phyloP scores from a whole-genome alignment of 2,329 filamentous ascomycete species.

The Zymoseptoria tritici region DNA sequence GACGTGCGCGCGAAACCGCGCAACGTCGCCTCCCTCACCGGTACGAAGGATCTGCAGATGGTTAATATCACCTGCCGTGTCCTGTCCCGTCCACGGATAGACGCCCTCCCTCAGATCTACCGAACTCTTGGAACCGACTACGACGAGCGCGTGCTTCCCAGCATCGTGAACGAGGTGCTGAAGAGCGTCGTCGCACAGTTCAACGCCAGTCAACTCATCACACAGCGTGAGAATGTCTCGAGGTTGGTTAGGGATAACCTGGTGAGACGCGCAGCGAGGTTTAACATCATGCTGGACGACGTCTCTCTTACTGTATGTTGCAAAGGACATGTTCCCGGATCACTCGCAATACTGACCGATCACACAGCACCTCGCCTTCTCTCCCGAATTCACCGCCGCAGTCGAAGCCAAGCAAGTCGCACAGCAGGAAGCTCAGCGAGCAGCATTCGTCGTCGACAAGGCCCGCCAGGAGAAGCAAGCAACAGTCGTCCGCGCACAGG shows the following conservation, averaged over 20 bases:
- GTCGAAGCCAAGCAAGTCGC: conserved; percentile 65
- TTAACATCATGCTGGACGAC: conserved; percentile 96
- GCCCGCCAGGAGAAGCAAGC: conserved; percentile 99
- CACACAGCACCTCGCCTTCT: conserved; percentile 57
- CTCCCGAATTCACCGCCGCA: conserved; percentile 61
- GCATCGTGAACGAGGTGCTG: conserved; percentile 98
- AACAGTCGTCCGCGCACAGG: conserved; percentile 95
- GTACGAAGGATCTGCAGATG: conserved; percentile 99
- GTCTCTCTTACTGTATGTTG: conserved; percentile 68
- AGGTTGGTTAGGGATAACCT: conserved; percentile 88
- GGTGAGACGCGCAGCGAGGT: conserved; percentile 79
- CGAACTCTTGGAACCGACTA: conserved; percentile 91
- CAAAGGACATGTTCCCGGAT: background rate
- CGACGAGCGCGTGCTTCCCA: conserved; percentile 94
- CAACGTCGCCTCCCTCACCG: conserved; percentile 92
- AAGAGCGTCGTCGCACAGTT: conserved; percentile 98
- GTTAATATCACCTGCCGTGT: conserved; percentile 99
- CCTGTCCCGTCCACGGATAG: conserved; percentile 79
- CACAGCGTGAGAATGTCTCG: conserved; percentile 95
- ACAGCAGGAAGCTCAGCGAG: conserved; percentile 89
- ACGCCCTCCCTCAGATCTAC: conserved; percentile 92
- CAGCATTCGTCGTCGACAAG: conserved; percentile 97
- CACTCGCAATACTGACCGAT: conserved; percentile 2
- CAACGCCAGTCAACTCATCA: conserved; percentile 97
- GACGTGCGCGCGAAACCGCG: conserved; percentile 96